phyloP scores from a whole-genome alignment of 2,329 filamentous ascomycete species.

The Alternaria alternata region DNA sequence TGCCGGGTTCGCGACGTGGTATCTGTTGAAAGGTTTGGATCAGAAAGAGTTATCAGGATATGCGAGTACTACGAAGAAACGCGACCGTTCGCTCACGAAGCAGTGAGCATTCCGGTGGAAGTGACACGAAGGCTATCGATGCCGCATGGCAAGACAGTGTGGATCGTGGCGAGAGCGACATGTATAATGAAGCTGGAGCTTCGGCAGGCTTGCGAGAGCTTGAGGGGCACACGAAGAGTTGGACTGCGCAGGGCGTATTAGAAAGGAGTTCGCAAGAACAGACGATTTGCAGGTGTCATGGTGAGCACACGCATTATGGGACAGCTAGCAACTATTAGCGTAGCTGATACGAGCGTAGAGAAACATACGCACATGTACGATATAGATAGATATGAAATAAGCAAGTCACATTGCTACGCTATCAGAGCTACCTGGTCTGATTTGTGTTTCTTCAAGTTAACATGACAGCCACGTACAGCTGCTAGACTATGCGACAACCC shows the following conservation, averaged over 20 bases:
- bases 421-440: not conserved
- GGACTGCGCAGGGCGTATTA: not conserved
- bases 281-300: not conserved
- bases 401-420: not conserved
- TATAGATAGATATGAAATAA: not conserved
- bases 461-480: not conserved
- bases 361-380: not conserved
- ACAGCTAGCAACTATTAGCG: not conserved
- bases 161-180: not conserved
- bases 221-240: not conserved
- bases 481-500: not conserved
- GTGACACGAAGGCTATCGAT: not conserved
- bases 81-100: not conserved
- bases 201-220: not conserved
- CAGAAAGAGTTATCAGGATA: not conserved
- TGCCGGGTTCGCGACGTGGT: conserved; percentile 25
- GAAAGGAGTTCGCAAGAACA: not conserved
- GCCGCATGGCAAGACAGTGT: not conserved
- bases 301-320: not conserved
- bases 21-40: conserved; percentile 12
- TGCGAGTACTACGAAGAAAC: not conserved
- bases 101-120: not conserved
- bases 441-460: not conserved
- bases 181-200: not conserved
- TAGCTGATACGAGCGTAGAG: not conserved